Evolutionary conservation across 2,329 filamentous ascomycete genomes (phyloP).

Genomic region (Fulvia fulva): DNA sequence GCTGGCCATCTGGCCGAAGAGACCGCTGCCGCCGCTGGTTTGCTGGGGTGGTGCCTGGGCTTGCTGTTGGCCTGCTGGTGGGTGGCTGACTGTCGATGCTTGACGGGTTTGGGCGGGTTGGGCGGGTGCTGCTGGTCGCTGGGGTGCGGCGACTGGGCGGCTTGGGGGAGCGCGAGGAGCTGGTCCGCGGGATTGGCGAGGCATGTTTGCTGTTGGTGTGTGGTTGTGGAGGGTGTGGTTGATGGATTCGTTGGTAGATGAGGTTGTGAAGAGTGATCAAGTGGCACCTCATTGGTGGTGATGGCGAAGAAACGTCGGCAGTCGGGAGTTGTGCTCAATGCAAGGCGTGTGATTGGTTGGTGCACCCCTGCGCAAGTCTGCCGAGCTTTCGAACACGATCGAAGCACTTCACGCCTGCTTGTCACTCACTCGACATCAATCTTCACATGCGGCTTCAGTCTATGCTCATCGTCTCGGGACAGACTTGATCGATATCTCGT

Average conservation of each 20-base stretch:
- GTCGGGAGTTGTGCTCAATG: neutral
- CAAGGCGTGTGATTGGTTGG: neutral
- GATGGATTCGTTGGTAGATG: too few species aligned
- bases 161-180: slow-evolving; percentile 39
- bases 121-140: slow-evolving; percentile 54
- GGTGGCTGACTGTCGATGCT: slow-evolving; percentile 48
- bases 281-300: slow-evolving; percentile 8
- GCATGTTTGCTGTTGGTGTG: slow-evolving; percentile 35
- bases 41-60: slow-evolving; percentile 40
- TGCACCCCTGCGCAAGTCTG: too few species aligned
- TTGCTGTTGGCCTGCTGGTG: slow-evolving; percentile 45
- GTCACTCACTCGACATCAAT: neutral
- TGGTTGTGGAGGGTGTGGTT: neutral
- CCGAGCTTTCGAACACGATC: too few species aligned
- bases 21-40: slow-evolving; percentile 64
- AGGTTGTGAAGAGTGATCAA: neutral
- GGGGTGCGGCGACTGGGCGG: slow-evolving; percentile 42
- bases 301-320: slow-evolving; percentile 1
- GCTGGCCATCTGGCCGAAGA: slow-evolving; percentile 95
- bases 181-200: slow-evolving; percentile 46
- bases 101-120: slow-evolving; percentile 58
- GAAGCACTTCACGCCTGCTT: neutral
- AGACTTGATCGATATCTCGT: too few species aligned
- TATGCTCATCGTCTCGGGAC: neutral
- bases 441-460: neutral